These are phyloP conservation scores for Coelastrella sp. DNA, from an alignment of 139 green algal genomes.

Conservation along the genomic window DNA sequence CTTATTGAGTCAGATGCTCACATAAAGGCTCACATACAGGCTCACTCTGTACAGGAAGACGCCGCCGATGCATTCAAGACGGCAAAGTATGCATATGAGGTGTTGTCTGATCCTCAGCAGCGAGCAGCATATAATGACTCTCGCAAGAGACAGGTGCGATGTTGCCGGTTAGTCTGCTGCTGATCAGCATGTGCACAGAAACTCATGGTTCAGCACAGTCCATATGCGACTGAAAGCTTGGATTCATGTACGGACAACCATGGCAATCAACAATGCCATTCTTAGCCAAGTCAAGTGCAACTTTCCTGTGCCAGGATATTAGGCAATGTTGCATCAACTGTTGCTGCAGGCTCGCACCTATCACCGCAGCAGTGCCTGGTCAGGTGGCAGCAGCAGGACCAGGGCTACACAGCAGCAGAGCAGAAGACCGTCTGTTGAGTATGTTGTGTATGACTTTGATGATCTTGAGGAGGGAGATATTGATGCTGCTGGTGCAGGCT, in stretches of 20 bases:
- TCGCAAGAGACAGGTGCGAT: background rate
- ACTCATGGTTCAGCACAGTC: too few species aligned
- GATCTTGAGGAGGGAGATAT: background rate
- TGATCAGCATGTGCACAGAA: background rate
- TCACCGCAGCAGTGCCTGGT: background rate
- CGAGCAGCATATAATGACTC: constrained; percentile 29
- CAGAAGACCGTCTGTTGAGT: background rate
- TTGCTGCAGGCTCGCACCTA: constrained; percentile 6
- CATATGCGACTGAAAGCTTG: too few species aligned
- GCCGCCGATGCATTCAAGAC: constrained; percentile 35
- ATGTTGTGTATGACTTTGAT: background rate
- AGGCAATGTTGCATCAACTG: background rate
- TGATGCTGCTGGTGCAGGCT: background rate
- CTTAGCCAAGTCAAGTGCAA: too few species aligned
- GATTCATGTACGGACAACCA: too few species aligned
- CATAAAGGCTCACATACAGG: too few species aligned
- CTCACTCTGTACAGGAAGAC: constrained; percentile 1
- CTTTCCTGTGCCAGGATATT: too few species aligned
- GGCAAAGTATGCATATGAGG: constrained; percentile 30
- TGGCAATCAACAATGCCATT: too few species aligned
- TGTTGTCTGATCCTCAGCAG: constrained; percentile 13
- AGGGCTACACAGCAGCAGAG: background rate
- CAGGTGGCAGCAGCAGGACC: background rate
- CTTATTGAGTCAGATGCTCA: too few species aligned
- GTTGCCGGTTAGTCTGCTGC: background rate